These are phyloP conservation scores for Eutypa lata DNA, from an alignment of 2,329 filamentous ascomycete genomes.

Conservation along the genomic window DNA sequence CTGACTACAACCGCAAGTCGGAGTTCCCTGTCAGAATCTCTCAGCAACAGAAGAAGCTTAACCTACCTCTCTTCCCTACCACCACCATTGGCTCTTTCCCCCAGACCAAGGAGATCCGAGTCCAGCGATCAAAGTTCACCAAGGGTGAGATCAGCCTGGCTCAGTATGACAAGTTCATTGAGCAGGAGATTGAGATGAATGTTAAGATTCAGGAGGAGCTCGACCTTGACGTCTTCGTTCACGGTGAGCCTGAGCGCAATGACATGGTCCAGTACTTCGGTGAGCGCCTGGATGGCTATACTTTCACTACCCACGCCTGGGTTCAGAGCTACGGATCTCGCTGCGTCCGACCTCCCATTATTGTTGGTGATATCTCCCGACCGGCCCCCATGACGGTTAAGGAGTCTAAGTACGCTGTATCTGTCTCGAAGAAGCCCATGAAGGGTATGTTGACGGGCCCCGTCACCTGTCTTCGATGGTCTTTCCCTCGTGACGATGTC, in stretches of 20 bases:
- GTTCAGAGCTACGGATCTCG: constrained; percentile 98
- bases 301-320: constrained; percentile 99
- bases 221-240: constrained; percentile 92
- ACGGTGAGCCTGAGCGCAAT: constrained; percentile 99
- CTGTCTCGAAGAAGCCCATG: constrained; percentile 97
- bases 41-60: constrained; percentile 87
- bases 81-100: constrained; percentile 99
- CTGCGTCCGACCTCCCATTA: constrained; percentile 96
- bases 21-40: constrained; percentile 81
- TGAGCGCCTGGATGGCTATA: constrained; percentile 93
- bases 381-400: constrained; percentile 98
- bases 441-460: constrained; percentile 99
- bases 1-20: constrained; percentile 91
- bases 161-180: constrained; percentile 98
- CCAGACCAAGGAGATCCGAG: constrained; percentile 97
- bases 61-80: constrained; percentile 94
- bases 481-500: constrained; percentile 98
- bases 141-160: constrained; percentile 92
- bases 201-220: constrained; percentile 98
- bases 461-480: constrained; percentile 98
- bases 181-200: constrained; percentile 95
- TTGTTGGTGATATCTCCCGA: constrained; percentile 97
- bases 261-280: constrained; percentile 99
- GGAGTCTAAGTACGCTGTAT: constrained; percentile 98
- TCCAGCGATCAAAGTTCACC: constrained; percentile 96